Percentiles rank a stretch among this genome's conserved stretches.
These are phyloP conservation scores for Bipolaris oryzae DNA, from an alignment of 2,329 filamentous ascomycete genomes.

Conservation along the genomic window DNA sequence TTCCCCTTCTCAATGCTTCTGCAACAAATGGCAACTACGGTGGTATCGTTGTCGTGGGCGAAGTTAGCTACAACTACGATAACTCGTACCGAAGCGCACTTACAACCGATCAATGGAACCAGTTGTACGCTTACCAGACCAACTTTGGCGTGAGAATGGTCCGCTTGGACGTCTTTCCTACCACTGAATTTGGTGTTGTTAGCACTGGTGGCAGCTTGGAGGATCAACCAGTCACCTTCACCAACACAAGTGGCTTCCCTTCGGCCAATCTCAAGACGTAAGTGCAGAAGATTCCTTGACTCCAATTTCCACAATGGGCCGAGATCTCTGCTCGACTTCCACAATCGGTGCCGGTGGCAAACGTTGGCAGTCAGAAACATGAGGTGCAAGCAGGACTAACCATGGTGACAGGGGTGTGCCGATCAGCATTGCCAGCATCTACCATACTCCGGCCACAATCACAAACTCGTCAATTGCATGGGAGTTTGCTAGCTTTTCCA, in stretches of 20 bases:
- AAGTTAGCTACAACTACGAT: constrained; percentile 62
- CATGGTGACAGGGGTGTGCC: constrained; percentile 26
- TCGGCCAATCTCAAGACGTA: constrained; percentile 60
- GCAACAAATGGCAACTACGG: constrained; percentile 62
- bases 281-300: constrained; percentile 13
- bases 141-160: constrained; percentile 66
- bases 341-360: background rate
- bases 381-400: constrained; percentile 10
- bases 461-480: constrained; percentile 60
- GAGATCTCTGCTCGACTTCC: background rate
- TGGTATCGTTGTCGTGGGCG: constrained; percentile 62
- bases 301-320: background rate
- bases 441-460: constrained; percentile 64
- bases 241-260: constrained; percentile 60
- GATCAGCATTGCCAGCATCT: constrained; percentile 52
- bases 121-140: constrained; percentile 63
- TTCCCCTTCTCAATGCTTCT: constrained; percentile 60
- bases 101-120: constrained; percentile 62
- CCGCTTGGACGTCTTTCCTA: constrained; percentile 63
- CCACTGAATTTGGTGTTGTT: constrained; percentile 54
- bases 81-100: constrained; percentile 59
- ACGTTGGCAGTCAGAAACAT: background rate
- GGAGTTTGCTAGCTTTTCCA: constrained; percentile 55
- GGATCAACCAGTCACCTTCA: constrained; percentile 56
- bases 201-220: constrained; percentile 44